Percentiles rank a stretch among this genome's conserved stretches.
phyloP scores from a whole-genome alignment of 768 basidiomycete species.

The Suillus decipiens region DNA sequence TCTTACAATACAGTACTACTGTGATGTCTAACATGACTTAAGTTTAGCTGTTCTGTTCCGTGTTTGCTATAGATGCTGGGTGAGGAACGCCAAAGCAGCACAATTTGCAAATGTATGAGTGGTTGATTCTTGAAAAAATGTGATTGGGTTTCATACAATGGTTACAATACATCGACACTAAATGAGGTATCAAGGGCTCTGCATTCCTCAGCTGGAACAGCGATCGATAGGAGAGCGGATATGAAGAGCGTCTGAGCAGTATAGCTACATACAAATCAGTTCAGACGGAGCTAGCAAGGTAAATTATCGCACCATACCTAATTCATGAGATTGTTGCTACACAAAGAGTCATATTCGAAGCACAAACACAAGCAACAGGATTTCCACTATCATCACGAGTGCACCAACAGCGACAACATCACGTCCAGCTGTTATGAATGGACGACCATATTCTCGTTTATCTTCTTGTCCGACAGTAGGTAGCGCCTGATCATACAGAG shows the following conservation, averaged over 20 bases:
- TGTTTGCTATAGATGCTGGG: not conserved
- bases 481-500: conserved; percentile 39
- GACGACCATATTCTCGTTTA: conserved; percentile 68
- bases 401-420: conserved; percentile 60
- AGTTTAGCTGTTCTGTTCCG: not conserved
- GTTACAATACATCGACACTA: not conserved
- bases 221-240: not conserved
- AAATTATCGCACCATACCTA: conserved; percentile 15
- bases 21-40: not conserved
- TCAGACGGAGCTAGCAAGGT: not conserved
- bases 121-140: not conserved
- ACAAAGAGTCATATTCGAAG: conserved; percentile 37
- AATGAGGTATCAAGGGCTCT: not conserved
- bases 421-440: conserved; percentile 82
- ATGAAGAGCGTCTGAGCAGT: not conserved
- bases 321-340: not conserved
- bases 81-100: not conserved
- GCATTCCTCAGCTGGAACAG: not conserved
- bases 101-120: not conserved
- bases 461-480: conserved; percentile 63
- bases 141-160: not conserved
- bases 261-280: not conserved
- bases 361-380: conserved; percentile 66
- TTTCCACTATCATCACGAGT: conserved; percentile 64
- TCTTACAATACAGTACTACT: not conserved